These are phyloP conservation scores for Alternaria panax DNA, from an alignment of 2,329 filamentous ascomycete species.

Conservation along the genomic window DNA sequence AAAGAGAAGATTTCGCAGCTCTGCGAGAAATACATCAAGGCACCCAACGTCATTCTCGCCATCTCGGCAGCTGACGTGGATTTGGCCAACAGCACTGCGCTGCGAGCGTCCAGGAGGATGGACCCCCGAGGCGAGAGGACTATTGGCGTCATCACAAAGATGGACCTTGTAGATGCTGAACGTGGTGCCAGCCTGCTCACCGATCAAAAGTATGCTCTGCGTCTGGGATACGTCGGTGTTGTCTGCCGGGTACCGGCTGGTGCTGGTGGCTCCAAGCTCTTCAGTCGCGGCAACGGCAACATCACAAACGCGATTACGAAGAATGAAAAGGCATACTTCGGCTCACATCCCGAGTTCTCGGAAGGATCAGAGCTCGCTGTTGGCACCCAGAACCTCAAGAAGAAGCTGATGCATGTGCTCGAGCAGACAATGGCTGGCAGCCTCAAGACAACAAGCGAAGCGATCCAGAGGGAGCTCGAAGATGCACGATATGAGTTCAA, in stretches of 20 bases:
- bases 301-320: constrained; percentile 81
- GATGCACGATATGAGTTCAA: constrained; percentile 99
- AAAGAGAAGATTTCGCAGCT: constrained; percentile 96
- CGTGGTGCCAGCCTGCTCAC: constrained; percentile 80
- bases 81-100: constrained; percentile 91
- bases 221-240: constrained; percentile 96
- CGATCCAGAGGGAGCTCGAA: constrained; percentile 92
- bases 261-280: constrained; percentile 70
- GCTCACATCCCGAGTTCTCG: constrained; percentile 83
- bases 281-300: constrained; percentile 82
- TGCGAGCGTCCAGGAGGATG: constrained; percentile 87
- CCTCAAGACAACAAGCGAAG: constrained; percentile 86
- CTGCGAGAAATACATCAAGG: constrained; percentile 97
- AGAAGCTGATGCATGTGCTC: constrained; percentile 95
- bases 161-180: constrained; percentile 90
- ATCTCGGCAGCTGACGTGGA: constrained; percentile 98
- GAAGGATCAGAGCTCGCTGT: constrained; percentile 74
- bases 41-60: constrained; percentile 94
- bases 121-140: constrained; percentile 94
- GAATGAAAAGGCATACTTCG: constrained; percentile 89
- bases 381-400: constrained; percentile 85
- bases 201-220: constrained; percentile 91
- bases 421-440: constrained; percentile 97
- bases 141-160: constrained; percentile 98
- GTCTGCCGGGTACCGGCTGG: constrained; percentile 79